Percentiles rank a stretch among this genome's conserved stretches.
Conservation (phyloP, 2,329 filamentous ascomycete genomes). For the Cercospora sp. region DNA sequence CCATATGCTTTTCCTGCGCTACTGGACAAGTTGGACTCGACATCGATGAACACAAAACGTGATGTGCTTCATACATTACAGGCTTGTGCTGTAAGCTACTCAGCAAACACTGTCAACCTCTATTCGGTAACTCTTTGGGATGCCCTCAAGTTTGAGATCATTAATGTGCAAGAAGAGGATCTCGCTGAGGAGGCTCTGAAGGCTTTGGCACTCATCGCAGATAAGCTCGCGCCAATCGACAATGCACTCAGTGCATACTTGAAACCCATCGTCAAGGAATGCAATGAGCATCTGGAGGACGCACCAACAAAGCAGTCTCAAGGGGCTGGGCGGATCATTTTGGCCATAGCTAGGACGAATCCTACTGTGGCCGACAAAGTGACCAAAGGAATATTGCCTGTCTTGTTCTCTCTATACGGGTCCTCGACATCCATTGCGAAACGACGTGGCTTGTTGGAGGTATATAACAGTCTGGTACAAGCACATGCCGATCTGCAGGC, state of each 20-base stretch:
- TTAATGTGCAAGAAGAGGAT: constrained; percentile 67
- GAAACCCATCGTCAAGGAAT: constrained; percentile 64
- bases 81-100: constrained; percentile 61
- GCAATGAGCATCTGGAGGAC: constrained; percentile 67
- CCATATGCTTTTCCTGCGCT: constrained; percentile 67
- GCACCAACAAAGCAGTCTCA: constrained; percentile 69
- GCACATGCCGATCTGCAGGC: constrained; percentile 55
- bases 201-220: constrained; percentile 57
- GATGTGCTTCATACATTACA: constrained; percentile 65
- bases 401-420: constrained; percentile 61
- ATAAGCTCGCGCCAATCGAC: constrained; percentile 54
- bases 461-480: constrained; percentile 58
- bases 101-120: constrained; percentile 58
- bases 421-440: constrained; percentile 63
- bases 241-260: constrained; percentile 56
- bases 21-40: constrained; percentile 69
- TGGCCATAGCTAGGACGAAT: constrained; percentile 58
- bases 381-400: constrained; percentile 58
- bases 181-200: constrained; percentile 61
- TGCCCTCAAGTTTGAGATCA: constrained; percentile 67
- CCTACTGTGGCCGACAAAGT: constrained; percentile 57
- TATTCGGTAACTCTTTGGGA: constrained; percentile 69
- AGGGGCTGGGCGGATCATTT: constrained; percentile 62
- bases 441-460: constrained; percentile 62
- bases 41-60: constrained; percentile 67